phyloP scores from a whole-genome alignment of 805 yeast species.

The Nakazawaea anatomiae region DNA sequence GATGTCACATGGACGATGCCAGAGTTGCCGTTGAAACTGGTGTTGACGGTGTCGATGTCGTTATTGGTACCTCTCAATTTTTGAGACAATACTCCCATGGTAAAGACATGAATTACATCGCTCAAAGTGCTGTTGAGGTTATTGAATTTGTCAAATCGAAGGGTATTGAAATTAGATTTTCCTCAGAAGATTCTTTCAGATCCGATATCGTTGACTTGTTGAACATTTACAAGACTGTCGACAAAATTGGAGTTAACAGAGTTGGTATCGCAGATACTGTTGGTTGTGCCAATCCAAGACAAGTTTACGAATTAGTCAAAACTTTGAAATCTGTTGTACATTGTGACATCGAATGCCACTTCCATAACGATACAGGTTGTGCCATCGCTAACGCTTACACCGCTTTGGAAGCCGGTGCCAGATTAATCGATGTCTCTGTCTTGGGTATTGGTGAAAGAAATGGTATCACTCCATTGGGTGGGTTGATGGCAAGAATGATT shows the following conservation, averaged over 20 bases:
- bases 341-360: slow-evolving; percentile 97
- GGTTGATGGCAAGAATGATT: slow-evolving; percentile 98
- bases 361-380: slow-evolving; percentile 99
- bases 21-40: slow-evolving; percentile 96
- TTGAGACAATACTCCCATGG: slow-evolving; percentile 94
- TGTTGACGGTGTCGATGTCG: slow-evolving; percentile 98
- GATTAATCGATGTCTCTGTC: slow-evolving; percentile 88
- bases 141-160: slow-evolving; percentile 95
- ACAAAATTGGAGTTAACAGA: slow-evolving; percentile 95
- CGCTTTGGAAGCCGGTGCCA: slow-evolving; percentile 97
- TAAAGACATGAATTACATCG: slow-evolving; percentile 96
- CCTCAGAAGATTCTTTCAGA: slow-evolving; percentile 96
- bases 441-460: slow-evolving; percentile 98
- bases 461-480: slow-evolving; percentile 97
- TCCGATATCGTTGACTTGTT: slow-evolving; percentile 91
- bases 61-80: slow-evolving; percentile 94
- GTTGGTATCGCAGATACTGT: slow-evolving; percentile 99
- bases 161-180: slow-evolving; percentile 94
- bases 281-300: slow-evolving; percentile 98
- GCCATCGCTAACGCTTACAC: slow-evolving; percentile 98
- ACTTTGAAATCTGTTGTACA: slow-evolving; percentile 90
- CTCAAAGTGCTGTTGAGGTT: slow-evolving; percentile 93
- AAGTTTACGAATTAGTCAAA: slow-evolving; percentile 92
- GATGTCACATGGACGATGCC: slow-evolving; percentile 99
- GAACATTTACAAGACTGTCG: slow-evolving; percentile 94